These are phyloP conservation scores for Globisporangium nagaii DNA, from an alignment of 352 stramenopile species.

Conservation along the genomic window DNA sequence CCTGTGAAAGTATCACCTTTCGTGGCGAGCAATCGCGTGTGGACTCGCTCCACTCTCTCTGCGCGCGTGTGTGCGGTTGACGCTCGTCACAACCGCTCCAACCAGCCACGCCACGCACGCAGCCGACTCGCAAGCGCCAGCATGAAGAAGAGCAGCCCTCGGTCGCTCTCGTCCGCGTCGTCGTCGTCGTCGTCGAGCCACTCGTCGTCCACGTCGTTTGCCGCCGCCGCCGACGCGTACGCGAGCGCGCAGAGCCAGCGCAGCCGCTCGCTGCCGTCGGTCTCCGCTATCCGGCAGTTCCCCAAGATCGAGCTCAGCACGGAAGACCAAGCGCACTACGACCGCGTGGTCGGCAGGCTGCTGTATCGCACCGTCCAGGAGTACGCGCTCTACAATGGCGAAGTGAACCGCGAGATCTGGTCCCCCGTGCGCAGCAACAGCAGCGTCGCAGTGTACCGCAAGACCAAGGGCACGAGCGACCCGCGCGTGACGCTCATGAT, in stretches of 20 bases:
- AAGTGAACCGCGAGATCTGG: constrained; percentile 21
- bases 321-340: constrained; percentile 26
- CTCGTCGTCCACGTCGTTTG: constrained; percentile 16
- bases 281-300: neutral
- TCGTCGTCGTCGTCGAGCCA: constrained; percentile 11
- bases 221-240: constrained; percentile 6
- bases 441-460: constrained; percentile 42
- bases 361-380: constrained; percentile 24
- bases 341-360: constrained; percentile 17
- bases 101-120: no score
- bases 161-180: no score
- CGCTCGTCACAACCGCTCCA: no score
- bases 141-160: no score
- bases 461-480: constrained; percentile 29
- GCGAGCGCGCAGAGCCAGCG: constrained; percentile 10
- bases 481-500: constrained; percentile 22
- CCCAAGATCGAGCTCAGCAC: constrained; percentile 5
- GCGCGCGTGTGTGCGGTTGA: no score
- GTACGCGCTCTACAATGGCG: constrained; percentile 15
- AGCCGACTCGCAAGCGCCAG: no score
- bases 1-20: no score
- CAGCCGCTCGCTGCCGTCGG: neutral
- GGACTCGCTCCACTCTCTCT: no score
- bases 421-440: constrained; percentile 30
- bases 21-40: no score